A percentile compares a stretch with the other conserved stretches of the same genome.
These are phyloP conservation scores for Debaryomycetaceae sp. DNA, from an alignment of 1,139 yeast species.

Conservation along the genomic window DNA sequence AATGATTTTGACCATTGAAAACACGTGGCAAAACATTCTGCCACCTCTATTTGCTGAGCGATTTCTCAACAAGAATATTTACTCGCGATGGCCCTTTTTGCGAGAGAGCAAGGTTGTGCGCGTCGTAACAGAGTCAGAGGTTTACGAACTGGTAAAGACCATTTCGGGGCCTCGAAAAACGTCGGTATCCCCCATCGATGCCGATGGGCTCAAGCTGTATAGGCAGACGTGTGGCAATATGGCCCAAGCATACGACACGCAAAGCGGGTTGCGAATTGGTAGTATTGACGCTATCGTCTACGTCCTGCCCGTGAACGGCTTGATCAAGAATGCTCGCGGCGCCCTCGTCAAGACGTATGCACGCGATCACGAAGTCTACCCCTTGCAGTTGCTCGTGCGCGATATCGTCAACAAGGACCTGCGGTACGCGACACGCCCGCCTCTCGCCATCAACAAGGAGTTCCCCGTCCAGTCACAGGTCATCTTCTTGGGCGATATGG, in stretches of 20 bases:
- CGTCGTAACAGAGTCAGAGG: slow-evolving; percentile 45
- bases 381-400: slow-evolving; percentile 73
- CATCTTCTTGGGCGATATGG: slow-evolving; percentile 79
- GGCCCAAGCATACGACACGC: slow-evolving; percentile 28
- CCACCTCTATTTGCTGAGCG: slow-evolving; percentile 52
- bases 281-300: slow-evolving; percentile 48
- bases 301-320: slow-evolving; percentile 69
- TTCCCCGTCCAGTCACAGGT: slow-evolving; percentile 66
- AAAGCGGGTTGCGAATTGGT: slow-evolving; percentile 51
- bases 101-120: slow-evolving; percentile 67
- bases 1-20: slow-evolving; percentile 52
- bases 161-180: slow-evolving; percentile 15
- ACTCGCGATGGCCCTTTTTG: slow-evolving; percentile 82
- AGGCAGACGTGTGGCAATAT: slow-evolving; percentile 20
- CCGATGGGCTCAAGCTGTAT: slow-evolving; percentile 32
- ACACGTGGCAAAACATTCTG: slow-evolving; percentile 36
- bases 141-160: slow-evolving; percentile 32
- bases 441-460: slow-evolving; percentile 71
- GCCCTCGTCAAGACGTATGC: slow-evolving; percentile 64
- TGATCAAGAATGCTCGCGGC: slow-evolving; percentile 60
- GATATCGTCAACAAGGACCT: slow-evolving; percentile 62
- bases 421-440: slow-evolving; percentile 63
- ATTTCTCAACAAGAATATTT: slow-evolving; percentile 50
- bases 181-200: slow-evolving; percentile 27
- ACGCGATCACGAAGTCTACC: slow-evolving; percentile 44